Base-by-base conservation (phyloP, 2,329 filamentous ascomycete genomes). In the Colletotrichum eleusines region DNA sequence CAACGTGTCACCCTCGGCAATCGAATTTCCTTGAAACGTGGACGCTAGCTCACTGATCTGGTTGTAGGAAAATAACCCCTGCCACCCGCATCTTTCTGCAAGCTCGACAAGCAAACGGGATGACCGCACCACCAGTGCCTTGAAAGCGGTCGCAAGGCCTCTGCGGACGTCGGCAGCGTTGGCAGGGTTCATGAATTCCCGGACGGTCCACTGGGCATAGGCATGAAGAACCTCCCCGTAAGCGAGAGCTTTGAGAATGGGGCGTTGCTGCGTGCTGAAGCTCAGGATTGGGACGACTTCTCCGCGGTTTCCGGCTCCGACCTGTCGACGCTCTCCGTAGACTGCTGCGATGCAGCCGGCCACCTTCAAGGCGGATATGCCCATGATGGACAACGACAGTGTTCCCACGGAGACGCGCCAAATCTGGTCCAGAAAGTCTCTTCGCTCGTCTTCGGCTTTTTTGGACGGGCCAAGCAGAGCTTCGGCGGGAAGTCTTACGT, bases 21-120 rank as follows among this genome's bases (percentile, higher is more conserved):
- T 73, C 1, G 71, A 64, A 50, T 75, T 77, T 11, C 75, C 76
- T 40, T n/a, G n/a, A n/a, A n/a, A n/a, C n/a, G n/a, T n/a, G n/a
- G n/a, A n/a, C n/a, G n/a, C n/a, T n/a, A n/a, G n/a, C n/a, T n/a
- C 75, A 28, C 68, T 71, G 2, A 78, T 72, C 48, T 74, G 71
- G 51, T 78, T 79, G 54, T 77, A 69, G 1, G 58, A 46, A 40
- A 72, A 77, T 5, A 79, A 61, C 2, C 77, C 77, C 48, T 76
- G 76, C 77, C 75, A 77, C 11, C 76, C 76, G 55, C 76, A 78
- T 33, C 76, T 70, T 18, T 79, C 78, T 18, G 69, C 62, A 18
- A 78, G 63, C 55, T 78, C 74, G 35, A 59, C 72, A 3, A 76
- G 20, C 5, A 69, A n/a, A 16, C 42, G 53, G 33, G 62, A 55